Percentiles rank a stretch among this genome's conserved stretches.
These are phyloP conservation scores for Neohortaea acidophila DNA, from an alignment of 495 filamentous ascomycete genomes.

Conservation along the genomic window DNA sequence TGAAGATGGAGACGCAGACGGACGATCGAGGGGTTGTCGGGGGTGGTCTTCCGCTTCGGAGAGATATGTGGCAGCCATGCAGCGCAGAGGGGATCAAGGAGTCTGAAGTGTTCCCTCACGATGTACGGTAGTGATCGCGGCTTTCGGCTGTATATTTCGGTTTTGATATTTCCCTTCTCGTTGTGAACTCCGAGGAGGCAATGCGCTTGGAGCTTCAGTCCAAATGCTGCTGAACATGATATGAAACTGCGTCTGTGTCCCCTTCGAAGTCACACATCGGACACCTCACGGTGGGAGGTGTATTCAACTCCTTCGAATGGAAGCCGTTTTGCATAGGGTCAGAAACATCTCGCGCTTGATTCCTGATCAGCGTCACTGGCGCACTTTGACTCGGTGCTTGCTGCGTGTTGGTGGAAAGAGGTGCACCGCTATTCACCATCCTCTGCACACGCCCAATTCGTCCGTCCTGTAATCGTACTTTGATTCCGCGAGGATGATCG, in stretches of 20 bases:
- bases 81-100: too few species aligned
- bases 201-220: too few species aligned
- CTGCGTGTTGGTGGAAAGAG: background rate
- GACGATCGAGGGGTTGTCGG: too few species aligned
- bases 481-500: constrained; percentile 61
- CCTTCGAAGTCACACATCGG: constrained; percentile 49
- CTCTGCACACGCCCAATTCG: constrained; percentile 52
- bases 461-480: constrained; percentile 53
- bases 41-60: too few species aligned
- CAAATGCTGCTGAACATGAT: constrained; percentile 45
- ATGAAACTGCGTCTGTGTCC: constrained; percentile 41
- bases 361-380: background rate
- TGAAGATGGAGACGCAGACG: too few species aligned
- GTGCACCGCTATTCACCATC: constrained; percentile 25
- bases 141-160: too few species aligned
- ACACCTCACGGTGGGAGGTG: constrained; percentile 29
- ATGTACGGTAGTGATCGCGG: too few species aligned
- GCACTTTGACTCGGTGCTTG: background rate
- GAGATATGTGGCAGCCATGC: too few species aligned
- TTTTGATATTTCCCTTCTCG: too few species aligned
- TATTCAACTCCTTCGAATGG: background rate
- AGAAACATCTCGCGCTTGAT: background rate
- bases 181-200: too few species aligned
- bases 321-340: constrained; percentile 5
- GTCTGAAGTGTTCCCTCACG: too few species aligned